Conservation (phyloP, 805 yeast genomes). For the Sugiyamaella valdiviana region DNA sequence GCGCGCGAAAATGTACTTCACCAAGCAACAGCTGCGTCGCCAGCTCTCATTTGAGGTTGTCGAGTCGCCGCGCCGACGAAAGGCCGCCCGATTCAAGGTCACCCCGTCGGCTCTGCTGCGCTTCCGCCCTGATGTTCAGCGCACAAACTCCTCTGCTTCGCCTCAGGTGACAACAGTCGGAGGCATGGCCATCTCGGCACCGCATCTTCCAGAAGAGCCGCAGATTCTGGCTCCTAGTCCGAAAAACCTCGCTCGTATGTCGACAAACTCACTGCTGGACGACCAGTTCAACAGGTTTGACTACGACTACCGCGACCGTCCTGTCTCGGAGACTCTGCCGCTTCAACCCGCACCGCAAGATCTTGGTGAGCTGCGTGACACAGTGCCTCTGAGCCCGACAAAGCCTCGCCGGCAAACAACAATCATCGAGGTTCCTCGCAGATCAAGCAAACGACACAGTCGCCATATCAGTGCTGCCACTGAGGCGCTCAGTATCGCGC, state of each 20-base stretch:
- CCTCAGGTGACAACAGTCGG: not conserved
- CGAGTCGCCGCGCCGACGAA: slow-evolving; percentile 8
- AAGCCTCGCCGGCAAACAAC: not conserved
- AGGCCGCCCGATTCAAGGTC: slow-evolving; percentile 10
- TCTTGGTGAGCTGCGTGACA: not conserved
- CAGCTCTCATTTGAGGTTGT: slow-evolving; percentile 18
- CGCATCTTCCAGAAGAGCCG: not conserved
- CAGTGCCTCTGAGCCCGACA: not conserved
- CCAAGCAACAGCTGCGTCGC: slow-evolving; percentile 8
- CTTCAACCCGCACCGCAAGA: not conserved
- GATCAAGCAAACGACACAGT: slow-evolving; percentile 2
- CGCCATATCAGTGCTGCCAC: not conserved
- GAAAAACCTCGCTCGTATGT: not conserved
- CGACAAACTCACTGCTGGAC: not conserved
- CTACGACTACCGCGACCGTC: slow-evolving; percentile 4
- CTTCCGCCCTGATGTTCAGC: slow-evolving; percentile 8
- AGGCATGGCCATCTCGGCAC: not conserved
- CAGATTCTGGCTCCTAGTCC: slow-evolving; percentile 6
- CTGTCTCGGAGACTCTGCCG: not conserved
- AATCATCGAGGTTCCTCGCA: slow-evolving; percentile 1
- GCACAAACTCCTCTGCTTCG: not conserved
- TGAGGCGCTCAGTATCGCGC: not conserved
- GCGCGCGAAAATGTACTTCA: slow-evolving; percentile 8
- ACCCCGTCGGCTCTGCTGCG: slow-evolving; percentile 12
- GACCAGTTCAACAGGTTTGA: slow-evolving; percentile 6